Conservation (phyloP, 2,329 filamentous ascomycete genomes). For the Ramichloridium luteum region DNA sequence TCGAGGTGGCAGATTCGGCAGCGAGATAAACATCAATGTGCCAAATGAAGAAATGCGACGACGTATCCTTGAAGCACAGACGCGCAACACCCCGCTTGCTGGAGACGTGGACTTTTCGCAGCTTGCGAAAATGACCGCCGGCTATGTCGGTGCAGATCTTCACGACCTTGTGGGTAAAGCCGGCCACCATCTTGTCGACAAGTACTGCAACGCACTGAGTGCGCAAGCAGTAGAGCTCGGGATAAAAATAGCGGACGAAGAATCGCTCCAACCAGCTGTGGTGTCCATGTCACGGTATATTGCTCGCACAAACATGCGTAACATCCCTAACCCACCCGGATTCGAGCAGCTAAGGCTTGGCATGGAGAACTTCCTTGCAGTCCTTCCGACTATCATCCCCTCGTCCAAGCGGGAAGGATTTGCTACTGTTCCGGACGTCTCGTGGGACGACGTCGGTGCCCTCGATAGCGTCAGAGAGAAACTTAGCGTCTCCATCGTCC, state of each 20-base stretch:
- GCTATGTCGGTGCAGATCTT: slow-evolving; percentile 86
- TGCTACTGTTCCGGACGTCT: slow-evolving; percentile 83
- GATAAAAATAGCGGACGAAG: slow-evolving; percentile 16
- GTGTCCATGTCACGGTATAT: slow-evolving; percentile 36
- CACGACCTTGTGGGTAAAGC: slow-evolving; percentile 57
- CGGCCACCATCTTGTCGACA: slow-evolving; percentile 50
- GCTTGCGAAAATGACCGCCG: slow-evolving; percentile 74
- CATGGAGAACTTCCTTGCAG: slow-evolving; percentile 59
- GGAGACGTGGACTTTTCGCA: slow-evolving; percentile 60
- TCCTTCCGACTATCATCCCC: slow-evolving; percentile 62
- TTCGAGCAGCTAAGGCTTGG: slow-evolving; percentile 45
- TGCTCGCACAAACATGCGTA: slow-evolving; percentile 33
- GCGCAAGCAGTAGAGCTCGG: slow-evolving; percentile 18
- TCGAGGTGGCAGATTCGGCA: slow-evolving; percentile 64
- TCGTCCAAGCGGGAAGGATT: slow-evolving; percentile 89
- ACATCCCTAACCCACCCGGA: slow-evolving; percentile 40
- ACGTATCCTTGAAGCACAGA: slow-evolving; percentile 64
- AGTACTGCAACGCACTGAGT: slow-evolving; percentile 43
- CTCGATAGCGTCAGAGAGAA: slow-evolving; percentile 67
- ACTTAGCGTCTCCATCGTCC: slow-evolving; percentile 74
- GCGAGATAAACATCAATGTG: slow-evolving; percentile 76
- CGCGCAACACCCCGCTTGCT: slow-evolving; percentile 50
- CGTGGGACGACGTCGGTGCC: slow-evolving; percentile 85
- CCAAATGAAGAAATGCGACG: slow-evolving; percentile 68
- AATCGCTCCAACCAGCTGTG: slow-evolving; percentile 5